These are phyloP conservation scores for Pseudoneurospora amorphoporcata DNA, from an alignment of 495 filamentous ascomycete genomes.

Conservation along the genomic window DNA sequence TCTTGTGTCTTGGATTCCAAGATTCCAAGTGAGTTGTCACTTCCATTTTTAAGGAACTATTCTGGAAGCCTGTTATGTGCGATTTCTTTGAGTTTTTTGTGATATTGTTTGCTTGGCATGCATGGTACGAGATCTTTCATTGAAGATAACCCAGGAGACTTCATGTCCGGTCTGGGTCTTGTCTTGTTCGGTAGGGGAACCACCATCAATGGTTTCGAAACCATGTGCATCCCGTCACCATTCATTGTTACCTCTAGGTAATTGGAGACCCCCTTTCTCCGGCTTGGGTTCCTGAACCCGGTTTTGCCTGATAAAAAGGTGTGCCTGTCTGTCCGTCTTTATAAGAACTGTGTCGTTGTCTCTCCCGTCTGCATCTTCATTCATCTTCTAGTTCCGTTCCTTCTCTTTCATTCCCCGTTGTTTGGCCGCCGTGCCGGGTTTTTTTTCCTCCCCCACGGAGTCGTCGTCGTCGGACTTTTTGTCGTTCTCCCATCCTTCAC, in stretches of 20 bases:
- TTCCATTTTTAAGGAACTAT: neutral
- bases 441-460: neutral
- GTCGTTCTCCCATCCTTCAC: neutral
- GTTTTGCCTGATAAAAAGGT: too few species aligned
- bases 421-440: neutral
- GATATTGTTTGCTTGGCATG: neutral
- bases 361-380: too few species aligned
- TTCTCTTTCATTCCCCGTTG: neutral
- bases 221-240: neutral
- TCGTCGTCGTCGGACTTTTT: neutral
- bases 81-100: neutral
- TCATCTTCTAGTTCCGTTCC: too few species aligned
- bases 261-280: too few species aligned
- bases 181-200: too few species aligned
- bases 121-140: neutral
- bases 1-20: neutral
- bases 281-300: too few species aligned
- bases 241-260: neutral
- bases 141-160: neutral
- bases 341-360: too few species aligned
- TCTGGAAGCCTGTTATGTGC: neutral
- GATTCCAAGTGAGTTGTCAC: neutral
- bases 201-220: neutral
- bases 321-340: too few species aligned
- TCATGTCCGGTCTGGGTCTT: too few species aligned